Evolutionary conservation across 176 grass and related monocot species (phyloP).

Genomic region (Pharus latifolius): DNA sequence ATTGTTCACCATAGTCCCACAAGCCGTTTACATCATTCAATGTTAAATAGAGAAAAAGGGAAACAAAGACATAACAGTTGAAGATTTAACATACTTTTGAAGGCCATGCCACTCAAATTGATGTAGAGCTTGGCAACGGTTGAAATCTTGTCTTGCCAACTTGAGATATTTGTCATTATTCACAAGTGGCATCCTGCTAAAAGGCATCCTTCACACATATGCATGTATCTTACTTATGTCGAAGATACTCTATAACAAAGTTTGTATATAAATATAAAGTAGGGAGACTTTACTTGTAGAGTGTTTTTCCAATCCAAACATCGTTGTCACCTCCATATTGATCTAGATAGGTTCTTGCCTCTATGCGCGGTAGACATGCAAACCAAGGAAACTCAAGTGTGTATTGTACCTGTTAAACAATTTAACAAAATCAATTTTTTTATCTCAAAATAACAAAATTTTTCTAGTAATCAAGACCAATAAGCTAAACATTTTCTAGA

Average conservation of each 20-base stretch:
- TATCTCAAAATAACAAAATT: background rate
- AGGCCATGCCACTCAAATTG: conserved; percentile 56
- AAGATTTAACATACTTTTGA: conserved; percentile 29
- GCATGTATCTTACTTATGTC: background rate
- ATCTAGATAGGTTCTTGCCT: conserved; percentile 67
- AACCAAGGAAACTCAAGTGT: conserved; percentile 80
- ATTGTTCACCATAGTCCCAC: background rate
- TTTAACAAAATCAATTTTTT: background rate
- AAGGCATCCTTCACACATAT: background rate
- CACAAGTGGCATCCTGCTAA: conserved; percentile 76
- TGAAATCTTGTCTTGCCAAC: conserved; percentile 71
- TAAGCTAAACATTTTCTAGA: background rate
- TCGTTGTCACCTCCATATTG: conserved; percentile 76
- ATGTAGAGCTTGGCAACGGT: conserved; percentile 65
- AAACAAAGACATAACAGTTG: background rate
- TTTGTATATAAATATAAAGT: background rate
- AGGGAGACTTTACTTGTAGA: conserved; percentile 50
- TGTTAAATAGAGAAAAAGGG: background rate
- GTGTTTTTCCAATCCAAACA: conserved; percentile 89
- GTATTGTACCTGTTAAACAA: conserved; percentile 53
- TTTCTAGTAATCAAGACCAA: background rate
- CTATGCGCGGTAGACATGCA: conserved; percentile 62
- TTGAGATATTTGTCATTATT: conserved; percentile 61
- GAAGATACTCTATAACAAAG: background rate
- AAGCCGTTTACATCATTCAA: background rate